phyloP scores from a whole-genome alignment of 2,329 filamentous ascomycete species.

The Cryphonectria parasitica region DNA sequence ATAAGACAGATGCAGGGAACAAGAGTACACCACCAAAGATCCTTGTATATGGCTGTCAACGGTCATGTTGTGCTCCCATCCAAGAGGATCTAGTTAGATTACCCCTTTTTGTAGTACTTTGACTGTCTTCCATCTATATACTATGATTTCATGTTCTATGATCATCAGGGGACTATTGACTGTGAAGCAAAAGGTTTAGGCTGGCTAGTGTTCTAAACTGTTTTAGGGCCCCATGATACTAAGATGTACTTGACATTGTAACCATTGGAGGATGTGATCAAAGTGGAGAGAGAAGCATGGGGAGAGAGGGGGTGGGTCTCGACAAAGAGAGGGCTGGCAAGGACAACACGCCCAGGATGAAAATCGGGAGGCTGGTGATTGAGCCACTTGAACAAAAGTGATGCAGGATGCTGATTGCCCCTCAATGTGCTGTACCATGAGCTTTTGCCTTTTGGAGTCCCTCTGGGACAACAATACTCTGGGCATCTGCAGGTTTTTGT shows the following conservation, averaged over 20 bases:
- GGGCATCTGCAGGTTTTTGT: not conserved
- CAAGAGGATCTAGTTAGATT: not conserved
- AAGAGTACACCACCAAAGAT: not conserved
- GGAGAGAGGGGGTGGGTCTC: not conserved
- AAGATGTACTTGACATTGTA: not conserved
- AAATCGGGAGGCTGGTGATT: slow-evolving; percentile 12
- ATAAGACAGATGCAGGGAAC: not conserved
- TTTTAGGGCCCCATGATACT: not conserved
- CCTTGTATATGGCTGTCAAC: not conserved
- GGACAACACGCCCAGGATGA: not conserved
- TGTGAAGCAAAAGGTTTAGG: not conserved
- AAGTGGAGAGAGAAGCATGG: not conserved
- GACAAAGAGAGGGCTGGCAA: slow-evolving; percentile 2
- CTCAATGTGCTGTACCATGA: not conserved
- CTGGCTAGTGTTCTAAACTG: not conserved
- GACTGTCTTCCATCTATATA: too few species aligned
- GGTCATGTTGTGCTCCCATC: not conserved
- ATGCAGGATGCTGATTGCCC: not conserved
- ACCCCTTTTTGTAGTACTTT: too few species aligned
- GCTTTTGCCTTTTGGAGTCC: not conserved
- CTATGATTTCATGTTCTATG: too few species aligned
- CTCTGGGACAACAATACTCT: not conserved
- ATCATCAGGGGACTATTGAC: not conserved
- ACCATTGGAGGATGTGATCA: not conserved
- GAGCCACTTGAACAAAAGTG: not conserved